Evolutionary conservation across 2,329 filamentous ascomycete genomes (phyloP), one percentile per base, ranked within the genome.

Genomic region (Pleomassaria siparia): DNA sequence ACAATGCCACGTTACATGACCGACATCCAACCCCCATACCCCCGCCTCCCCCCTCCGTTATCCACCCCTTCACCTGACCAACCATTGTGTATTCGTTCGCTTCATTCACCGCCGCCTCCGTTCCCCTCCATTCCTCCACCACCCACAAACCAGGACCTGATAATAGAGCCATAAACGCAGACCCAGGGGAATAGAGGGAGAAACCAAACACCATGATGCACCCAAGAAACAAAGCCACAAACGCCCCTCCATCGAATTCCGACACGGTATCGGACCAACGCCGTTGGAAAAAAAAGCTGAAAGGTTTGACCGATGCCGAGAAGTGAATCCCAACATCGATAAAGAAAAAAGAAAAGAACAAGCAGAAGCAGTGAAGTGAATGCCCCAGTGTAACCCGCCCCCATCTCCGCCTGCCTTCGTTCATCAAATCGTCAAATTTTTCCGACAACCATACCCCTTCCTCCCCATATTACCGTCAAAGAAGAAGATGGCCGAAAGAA

Each of bases 171-270:
- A 37, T 3, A 22, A 37, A 24, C 18, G 24, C 35, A 37, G 35
- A 42, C 25, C 40, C 40, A 21, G 40, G 40, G 40, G 40, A 42
- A 42, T 42, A 42, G 26, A 42, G 40, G 24, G 15, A 32, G 21
- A 7, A 20, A 9, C 40, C 40, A 13, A 8, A 22, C 40, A 16
- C 40, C 40, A n/a, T n/a, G 18, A 42, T 42, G 40, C 40, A 32
- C 40, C 40, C 40, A 11, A 15, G n/a, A n/a, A 32, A 37, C 12
- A 18, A 37, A 37, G n/a, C 20, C 10, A 13, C 32, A 18, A 37
- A 30, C 26, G 26, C 40, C 40, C 26, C 28, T 11, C 28, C 26
- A n/a, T 7, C 18, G 15, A 13, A 32, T 42, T 32, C 28, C 40
- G 15, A 7, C 40, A 22, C 40, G 25, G 30, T 42, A 32, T 42